Base-by-base conservation (phyloP, 2,329 filamentous ascomycete genomes). In the Pochonia chlamydosporia region DNA sequence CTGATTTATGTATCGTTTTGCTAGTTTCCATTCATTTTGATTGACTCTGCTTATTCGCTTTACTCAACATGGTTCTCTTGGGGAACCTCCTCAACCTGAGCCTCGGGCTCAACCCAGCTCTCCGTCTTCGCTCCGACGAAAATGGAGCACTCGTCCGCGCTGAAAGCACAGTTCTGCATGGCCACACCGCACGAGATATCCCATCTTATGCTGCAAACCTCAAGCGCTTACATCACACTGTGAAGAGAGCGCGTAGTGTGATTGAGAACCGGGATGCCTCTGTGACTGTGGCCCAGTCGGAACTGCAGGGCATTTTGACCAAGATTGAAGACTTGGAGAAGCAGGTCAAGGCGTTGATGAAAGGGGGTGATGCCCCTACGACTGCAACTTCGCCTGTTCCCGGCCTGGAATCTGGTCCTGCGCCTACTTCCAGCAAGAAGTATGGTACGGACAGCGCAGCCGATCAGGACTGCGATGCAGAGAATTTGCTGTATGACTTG, bases 271-370 rank as follows among this genome's bases (percentile, higher is more conserved):
- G 57, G 3, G 51, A 54, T 7, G 48, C 49, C 8, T 54, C 55
- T 13, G 50, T 63, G n/a, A 52, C 59, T 14, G 54, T 64, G 26
- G 49, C 59, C 5, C 48, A 54, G 23, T 46, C 54, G 21, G 54
- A 54, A 18, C 40, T 66, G 5, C 41, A 55, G 4, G 51, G 55
- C 24, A 57, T 66, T 18, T 52, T 66, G 5, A 47, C 55, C 35
- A 60, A 61, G 47, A 56, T 66, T 40, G 53, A 58, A 30, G 46
- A 33, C 2, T 52, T 65, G 1, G 54, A 63, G 45, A 47, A 55
- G 16, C 56, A 65, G 49, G 59, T 65, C 14, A 46, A 50, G 20
- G 50, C 35, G 16, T 52, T 64, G 54, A 40, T 66, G 11, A 26
- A 30, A 11, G 36, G 23, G 4, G 24, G 36, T n/a, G 18, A 33